A percentile compares a stretch with the other conserved stretches of the same genome.
Conservation (phyloP, 2,329 filamentous ascomycete species). For the Xylariaceae sp. region DNA sequence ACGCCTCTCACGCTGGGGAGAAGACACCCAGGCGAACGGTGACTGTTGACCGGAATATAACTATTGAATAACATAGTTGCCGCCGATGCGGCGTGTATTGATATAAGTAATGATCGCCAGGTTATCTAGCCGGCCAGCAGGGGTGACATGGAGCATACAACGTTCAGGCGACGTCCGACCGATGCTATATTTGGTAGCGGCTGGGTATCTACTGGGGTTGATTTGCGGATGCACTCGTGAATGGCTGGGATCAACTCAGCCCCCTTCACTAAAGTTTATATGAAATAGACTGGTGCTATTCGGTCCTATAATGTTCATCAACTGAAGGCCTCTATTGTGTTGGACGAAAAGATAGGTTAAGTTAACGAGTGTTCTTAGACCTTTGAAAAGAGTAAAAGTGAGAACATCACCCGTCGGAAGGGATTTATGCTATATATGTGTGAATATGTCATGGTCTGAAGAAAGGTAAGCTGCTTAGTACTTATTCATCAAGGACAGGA, state of each 20-base stretch:
- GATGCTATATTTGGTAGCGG: neutral
- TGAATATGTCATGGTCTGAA: too few relatives aligned
- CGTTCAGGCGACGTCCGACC: neutral
- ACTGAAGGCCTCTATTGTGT: neutral
- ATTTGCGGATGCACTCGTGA: neutral
- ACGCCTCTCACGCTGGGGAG: conserved; percentile 1
- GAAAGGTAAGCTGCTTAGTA: too few relatives aligned
- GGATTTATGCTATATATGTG: too few relatives aligned
- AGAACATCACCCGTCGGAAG: neutral
- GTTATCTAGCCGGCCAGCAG: neutral
- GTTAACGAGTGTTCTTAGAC: too few relatives aligned
- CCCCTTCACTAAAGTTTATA: neutral
- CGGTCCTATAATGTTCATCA: neutral
- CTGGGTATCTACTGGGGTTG: too few relatives aligned
- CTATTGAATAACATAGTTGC: neutral
- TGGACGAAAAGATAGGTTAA: neutral
- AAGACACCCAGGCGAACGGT: neutral
- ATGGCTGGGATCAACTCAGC: neutral
- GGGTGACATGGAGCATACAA: neutral
- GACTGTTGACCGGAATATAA: neutral
- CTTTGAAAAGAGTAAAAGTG: neutral
- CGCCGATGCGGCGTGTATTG: neutral
- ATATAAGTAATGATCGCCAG: neutral
- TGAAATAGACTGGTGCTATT: neutral
- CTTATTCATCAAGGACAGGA: too few relatives aligned